phyloP scores from a whole-genome alignment of 2,329 filamentous ascomycete species.

The Botrytis tulipae region DNA sequence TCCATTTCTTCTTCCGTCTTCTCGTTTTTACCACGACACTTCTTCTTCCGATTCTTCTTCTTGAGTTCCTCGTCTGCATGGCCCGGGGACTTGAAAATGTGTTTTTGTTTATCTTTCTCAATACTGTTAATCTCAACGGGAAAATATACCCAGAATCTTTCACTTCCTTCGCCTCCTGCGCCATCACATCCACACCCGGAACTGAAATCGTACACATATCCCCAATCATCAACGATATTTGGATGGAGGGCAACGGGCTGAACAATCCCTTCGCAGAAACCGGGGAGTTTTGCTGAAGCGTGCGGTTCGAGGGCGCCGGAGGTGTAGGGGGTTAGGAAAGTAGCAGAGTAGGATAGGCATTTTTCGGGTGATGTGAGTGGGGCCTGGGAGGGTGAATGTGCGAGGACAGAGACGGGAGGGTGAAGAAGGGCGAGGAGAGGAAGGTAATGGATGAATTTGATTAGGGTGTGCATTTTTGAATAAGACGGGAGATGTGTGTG shows the following conservation, averaged over 20 bases:
- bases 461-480: background rate
- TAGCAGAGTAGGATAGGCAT: background rate
- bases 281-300: background rate
- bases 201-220: conserved; percentile 5
- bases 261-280: background rate
- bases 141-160: conserved; percentile 11
- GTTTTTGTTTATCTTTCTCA: background rate
- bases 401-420: background rate
- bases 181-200: background rate
- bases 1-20: background rate
- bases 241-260: background rate
- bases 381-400: background rate
- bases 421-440: background rate
- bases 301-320: background rate
- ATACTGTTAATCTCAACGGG: background rate
- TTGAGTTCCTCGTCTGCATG: background rate
- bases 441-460: background rate
- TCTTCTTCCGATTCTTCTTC: background rate
- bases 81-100: background rate
- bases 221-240: background rate
- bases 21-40: background rate
- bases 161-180: background rate
- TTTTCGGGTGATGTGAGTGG: background rate
- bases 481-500: background rate
- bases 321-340: background rate